phyloP scores from a whole-genome alignment of 805 yeast species.

The Starmera dryadoides region DNA sequence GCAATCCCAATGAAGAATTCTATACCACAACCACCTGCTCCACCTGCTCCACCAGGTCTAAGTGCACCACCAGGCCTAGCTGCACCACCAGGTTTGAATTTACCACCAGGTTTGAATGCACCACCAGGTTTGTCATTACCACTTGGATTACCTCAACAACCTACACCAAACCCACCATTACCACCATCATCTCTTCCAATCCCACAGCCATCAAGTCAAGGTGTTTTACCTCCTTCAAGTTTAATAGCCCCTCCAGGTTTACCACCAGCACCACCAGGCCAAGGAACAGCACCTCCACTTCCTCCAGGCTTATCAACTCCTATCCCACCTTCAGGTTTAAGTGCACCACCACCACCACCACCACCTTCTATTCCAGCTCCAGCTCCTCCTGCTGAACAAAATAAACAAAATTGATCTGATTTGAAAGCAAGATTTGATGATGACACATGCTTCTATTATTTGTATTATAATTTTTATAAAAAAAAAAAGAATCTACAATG shows the following conservation, averaged over 20 bases:
- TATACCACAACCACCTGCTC: conserved; percentile 10
- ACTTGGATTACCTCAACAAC: not conserved
- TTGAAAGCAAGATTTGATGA: not conserved
- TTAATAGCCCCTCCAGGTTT: conserved; percentile 14
- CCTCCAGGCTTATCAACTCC: too few relatives aligned
- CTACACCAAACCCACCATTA: too few relatives aligned
- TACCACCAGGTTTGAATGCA: conserved; percentile 20
- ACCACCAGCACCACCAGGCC: conserved; percentile 20
- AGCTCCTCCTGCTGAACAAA: conserved; percentile 8
- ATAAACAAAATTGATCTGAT: not conserved
- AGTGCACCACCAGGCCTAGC: conserved; percentile 18
- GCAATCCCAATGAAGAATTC: not conserved
- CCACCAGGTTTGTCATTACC: not conserved
- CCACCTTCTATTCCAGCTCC: not conserved
- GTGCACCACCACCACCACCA: conserved; percentile 14
- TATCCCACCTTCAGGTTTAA: conserved; percentile 9
- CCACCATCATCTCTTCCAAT: too few relatives aligned
- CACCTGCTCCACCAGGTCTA: conserved; percentile 23
- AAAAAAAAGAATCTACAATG: too few relatives aligned
- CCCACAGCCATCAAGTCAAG: too few relatives aligned
- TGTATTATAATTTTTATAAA: too few relatives aligned
- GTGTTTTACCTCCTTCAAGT: conserved; percentile 13
- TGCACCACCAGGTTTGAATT: conserved; percentile 16
- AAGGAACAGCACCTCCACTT: not conserved
- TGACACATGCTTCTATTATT: too few relatives aligned